These are phyloP conservation scores for Puccinia novopanici DNA, from an alignment of 1,284 basidiomycete genomes.

Conservation along the genomic window DNA sequence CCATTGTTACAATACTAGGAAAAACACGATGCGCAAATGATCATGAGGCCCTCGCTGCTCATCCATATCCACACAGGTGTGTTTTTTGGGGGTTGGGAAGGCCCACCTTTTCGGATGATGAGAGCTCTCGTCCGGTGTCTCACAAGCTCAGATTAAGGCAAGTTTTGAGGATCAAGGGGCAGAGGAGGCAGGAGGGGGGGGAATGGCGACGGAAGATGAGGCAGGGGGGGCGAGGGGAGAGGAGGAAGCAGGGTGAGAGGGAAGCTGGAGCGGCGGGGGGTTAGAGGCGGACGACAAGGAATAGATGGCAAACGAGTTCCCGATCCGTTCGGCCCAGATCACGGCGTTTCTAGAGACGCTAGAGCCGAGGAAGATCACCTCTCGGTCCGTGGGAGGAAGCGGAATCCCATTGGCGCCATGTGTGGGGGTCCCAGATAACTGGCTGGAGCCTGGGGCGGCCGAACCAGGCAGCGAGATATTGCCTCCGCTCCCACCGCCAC, in stretches of 20 bases:
- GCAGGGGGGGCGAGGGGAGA: background rate
- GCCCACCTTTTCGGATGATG: too few species aligned
- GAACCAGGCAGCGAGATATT: background rate
- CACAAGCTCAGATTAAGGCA: too few species aligned
- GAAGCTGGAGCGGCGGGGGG: background rate
- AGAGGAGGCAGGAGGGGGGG: background rate
- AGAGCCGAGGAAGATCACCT: constrained; percentile 35
- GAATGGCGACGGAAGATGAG: background rate
- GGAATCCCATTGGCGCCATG: background rate
- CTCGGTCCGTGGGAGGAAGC: background rate
- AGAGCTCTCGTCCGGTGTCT: too few species aligned
- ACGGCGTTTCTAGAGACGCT: background rate
- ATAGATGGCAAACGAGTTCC: constrained; percentile 35
- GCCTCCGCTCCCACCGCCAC: background rate
- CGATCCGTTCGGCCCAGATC: constrained; percentile 41
- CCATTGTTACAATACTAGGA: too few species aligned
- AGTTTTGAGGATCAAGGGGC: too few species aligned
- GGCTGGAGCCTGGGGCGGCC: background rate
- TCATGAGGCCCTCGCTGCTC: too few species aligned
- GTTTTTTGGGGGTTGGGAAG: too few species aligned
- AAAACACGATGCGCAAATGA: too few species aligned
- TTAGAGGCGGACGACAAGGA: constrained; percentile 6
- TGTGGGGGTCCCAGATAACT: background rate
- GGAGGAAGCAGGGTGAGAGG: background rate
- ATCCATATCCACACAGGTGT: too few species aligned